Evolutionary conservation across 305 asterid genomes (phyloP).

Genomic region (Salvia sclarea): DNA sequence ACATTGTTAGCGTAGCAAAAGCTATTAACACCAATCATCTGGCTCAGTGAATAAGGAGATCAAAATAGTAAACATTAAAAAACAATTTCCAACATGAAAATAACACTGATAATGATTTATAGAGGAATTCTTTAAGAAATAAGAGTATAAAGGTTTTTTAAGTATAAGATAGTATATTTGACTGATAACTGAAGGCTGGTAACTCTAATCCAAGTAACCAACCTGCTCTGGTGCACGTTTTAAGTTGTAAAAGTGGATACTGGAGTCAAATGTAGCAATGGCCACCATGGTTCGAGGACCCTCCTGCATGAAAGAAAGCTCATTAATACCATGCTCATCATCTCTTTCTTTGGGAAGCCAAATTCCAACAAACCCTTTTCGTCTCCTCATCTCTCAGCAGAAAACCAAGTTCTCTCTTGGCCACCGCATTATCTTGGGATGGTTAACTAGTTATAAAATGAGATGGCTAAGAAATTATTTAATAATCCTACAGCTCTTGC

Average conservation of each 20-base stretch:
- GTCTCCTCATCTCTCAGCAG: not conserved
- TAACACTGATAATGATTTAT: not conserved
- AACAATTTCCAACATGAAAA: slow-evolving; percentile 8
- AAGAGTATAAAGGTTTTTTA: slow-evolving; percentile 6
- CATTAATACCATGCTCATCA: slow-evolving; percentile 11
- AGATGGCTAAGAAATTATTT: not conserved
- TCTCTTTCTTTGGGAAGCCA: slow-evolving; percentile 20
- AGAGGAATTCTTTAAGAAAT: too few species aligned
- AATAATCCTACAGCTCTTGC: slow-evolving; percentile 18
- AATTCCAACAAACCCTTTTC: slow-evolving; percentile 9
- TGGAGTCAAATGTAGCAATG: slow-evolving; percentile 91
- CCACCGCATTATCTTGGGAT: slow-evolving; percentile 6
- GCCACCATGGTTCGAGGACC: slow-evolving; percentile 91
- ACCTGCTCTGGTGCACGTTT: slow-evolving; percentile 90
- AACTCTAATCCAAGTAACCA: slow-evolving; percentile 26
- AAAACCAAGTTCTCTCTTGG: slow-evolving; percentile 1
- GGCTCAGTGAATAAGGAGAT: slow-evolving; percentile 20
- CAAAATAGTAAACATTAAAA: slow-evolving; percentile 16
- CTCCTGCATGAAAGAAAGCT: slow-evolving; percentile 57
- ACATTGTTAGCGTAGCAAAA: slow-evolving; percentile 27
- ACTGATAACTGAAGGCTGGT: slow-evolving; percentile 20
- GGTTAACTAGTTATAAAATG: slow-evolving; percentile 4
- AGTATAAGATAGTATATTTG: slow-evolving; percentile 19
- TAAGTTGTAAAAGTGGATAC: slow-evolving; percentile 90
- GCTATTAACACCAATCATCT: slow-evolving; percentile 1